phyloP scores from a whole-genome alignment of 306 rosid species.

The Gastrolobium villosum region DNA sequence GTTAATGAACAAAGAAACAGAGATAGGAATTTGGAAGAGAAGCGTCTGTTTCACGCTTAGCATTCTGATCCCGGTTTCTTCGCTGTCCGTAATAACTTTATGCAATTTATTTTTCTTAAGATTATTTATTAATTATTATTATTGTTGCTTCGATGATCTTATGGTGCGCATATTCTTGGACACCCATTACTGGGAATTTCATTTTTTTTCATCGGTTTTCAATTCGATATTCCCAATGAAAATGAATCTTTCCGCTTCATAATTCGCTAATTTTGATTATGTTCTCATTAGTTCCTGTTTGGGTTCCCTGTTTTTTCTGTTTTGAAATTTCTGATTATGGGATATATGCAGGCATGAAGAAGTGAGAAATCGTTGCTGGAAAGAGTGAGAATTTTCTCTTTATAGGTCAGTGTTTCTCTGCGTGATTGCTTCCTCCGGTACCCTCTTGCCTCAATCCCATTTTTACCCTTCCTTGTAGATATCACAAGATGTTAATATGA shows the following conservation, averaged over 20 bases:
- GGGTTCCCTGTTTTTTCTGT: not conserved
- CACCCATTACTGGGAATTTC: conserved; percentile 27
- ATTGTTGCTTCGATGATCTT: not conserved
- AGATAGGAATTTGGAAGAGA: not conserved
- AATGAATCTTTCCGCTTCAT: conserved; percentile 12
- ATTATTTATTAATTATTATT: not conserved
- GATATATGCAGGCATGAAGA: conserved; percentile 30
- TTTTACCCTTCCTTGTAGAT: conserved; percentile 17
- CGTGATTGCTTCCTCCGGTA: conserved; percentile 43
- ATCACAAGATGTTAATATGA: not conserved
- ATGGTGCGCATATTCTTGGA: not conserved
- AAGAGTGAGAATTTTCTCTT: conserved; percentile 39
- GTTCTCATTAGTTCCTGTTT: conserved; percentile 9
- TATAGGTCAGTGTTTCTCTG: conserved; percentile 13
- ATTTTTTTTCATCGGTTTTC: conserved; percentile 8
- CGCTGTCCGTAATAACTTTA: not conserved
- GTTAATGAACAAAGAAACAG: not conserved
- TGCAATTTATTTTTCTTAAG: not conserved
- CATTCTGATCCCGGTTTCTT: conserved; percentile 3
- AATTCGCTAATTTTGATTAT: conserved; percentile 11
- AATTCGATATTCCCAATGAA: conserved; percentile 12
- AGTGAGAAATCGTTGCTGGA: conserved; percentile 42
- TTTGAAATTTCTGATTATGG: conserved; percentile 21
- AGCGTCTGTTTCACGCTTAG: not conserved
- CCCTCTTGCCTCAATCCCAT: conserved; percentile 26